Evolutionary conservation across 1,284 basidiomycete species (phyloP).

Genomic region (Anthracocystis setariae): DNA sequence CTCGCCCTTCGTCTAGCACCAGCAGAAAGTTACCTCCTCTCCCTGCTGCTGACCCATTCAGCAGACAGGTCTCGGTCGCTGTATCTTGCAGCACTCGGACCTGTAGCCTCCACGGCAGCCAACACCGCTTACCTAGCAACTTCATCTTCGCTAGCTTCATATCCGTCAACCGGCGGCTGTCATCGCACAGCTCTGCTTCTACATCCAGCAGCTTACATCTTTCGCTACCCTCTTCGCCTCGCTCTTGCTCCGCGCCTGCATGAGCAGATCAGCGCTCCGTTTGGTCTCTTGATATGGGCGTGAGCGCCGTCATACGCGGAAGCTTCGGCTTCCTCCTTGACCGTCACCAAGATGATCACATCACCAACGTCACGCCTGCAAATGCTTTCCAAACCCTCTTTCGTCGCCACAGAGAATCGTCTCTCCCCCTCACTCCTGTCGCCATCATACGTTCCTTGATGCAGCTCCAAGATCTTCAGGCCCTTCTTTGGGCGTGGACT

Average conservation of each 20-base stretch:
- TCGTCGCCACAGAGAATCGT: conserved; percentile 28
- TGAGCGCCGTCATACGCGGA: conserved; percentile 36
- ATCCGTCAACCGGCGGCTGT: neutral
- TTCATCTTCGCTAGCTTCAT: neutral
- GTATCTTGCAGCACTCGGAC: conserved; percentile 34
- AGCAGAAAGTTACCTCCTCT: conserved; percentile 14
- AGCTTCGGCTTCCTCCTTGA: conserved; percentile 42
- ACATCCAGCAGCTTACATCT: neutral
- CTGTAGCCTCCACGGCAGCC: conserved; percentile 16
- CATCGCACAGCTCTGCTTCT: neutral
- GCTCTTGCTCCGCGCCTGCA: conserved; percentile 9
- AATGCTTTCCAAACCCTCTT: conserved; percentile 40
- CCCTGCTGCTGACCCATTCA: conserved; percentile 21
- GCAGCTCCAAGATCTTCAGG: conserved; percentile 39
- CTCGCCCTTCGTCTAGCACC: conserved; percentile 2
- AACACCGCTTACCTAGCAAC: too few relatives aligned
- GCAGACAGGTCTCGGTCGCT: conserved; percentile 43
- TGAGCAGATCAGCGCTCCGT: conserved; percentile 8
- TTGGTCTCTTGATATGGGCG: conserved; percentile 28
- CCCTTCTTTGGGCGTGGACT: conserved; percentile 50
- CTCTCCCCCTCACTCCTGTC: conserved; percentile 36
- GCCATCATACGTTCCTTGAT: conserved; percentile 38
- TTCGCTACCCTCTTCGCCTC: neutral
- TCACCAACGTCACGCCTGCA: conserved; percentile 36
- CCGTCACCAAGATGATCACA: conserved; percentile 22